Evolutionary conservation across 106 monocot genomes (phyloP), one percentile per base, ranked within the genome.

Genomic region (Dioscorea dumetorum): DNA sequence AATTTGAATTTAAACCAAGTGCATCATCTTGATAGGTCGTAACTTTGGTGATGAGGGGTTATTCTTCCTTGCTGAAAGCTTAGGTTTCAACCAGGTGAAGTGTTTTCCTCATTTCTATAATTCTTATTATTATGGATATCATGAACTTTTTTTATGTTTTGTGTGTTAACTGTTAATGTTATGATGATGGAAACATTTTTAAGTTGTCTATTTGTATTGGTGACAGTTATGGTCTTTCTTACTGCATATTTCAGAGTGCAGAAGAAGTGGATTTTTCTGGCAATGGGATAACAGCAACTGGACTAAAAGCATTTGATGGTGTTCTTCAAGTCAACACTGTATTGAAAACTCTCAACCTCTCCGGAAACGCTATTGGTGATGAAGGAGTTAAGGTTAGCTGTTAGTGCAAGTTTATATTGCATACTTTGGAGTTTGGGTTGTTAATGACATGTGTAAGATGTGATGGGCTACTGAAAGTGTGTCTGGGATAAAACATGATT

Each of bases 241-340:
- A 28, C 28, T 28, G 75, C 35, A 60, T 60, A 24, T 67, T 75
- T 50, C 75, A 99, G 99, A 81, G 70, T 76, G 99, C 93, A 67
- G 99, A 99, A 69, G 99, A 99, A 61, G 99, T 93, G 28, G 77
- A 93, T 63, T 93, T 93, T 65, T 99, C 99, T 63, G 93, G 90
- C 61, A 99, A 99, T 83, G 93, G 93, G 53, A 93, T 99, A 62
- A 99, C 99, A 22, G 75, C 87, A 56, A 75, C 79, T 71, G 99
- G 99, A 41, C 23, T 99, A 62, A 87, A 93, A 72, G 99, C 99
- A 33, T 90, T 99, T 74, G 99, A 99, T 85, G 99, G 99, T 33
- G 65, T 90, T 81, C 93, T 99, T 83, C 90, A 93, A 72, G 61
- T 54, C 79, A 99, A 93, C 68, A 79, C 76, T 75, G 62, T 83